Evolutionary conservation across 176 grass and related monocot genomes (phyloP), one percentile per base, ranked within the genome.

Genomic region (Zea mays): DNA sequence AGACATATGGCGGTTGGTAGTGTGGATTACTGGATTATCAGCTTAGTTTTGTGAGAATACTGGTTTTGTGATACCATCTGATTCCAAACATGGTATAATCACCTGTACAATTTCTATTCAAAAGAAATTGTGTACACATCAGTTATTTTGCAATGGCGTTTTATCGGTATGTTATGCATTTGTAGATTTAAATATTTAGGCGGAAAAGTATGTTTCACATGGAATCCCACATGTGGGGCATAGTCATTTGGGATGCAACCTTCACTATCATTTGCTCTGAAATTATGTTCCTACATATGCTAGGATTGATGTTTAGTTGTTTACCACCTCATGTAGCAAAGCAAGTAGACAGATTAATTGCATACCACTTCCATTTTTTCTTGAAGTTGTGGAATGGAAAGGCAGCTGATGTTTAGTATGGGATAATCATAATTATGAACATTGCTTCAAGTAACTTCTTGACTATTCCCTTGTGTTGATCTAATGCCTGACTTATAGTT

Each of bases 401-500:
- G 37, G 7, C 72, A 65, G 49, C 62, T 46, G 72, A 42, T 33
- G 2, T n/a, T 60, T 59, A 52, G 6, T 74, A 54, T 50, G 41
- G 2, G 21, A 9, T 6, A 14, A 17, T 69, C 8, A 62, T 52
- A 75, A 84, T 55, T 46, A 45, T 19, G 7, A 71, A 54, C 49
- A 27, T 76, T 71, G 38, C 48, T 35, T 71, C 13, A 13, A 48
- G 35, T 78, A 66, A 66, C 36, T 43, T 57, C 7, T 16, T 68
- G 52, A 79, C 67, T 19, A 41, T 74, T 39, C 10, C 37, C 17
- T 57, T 56, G 17, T 55, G 39, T 49, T 61, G 35, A 69, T 76
- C 47, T 88, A 70, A 75, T 70, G 4, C 64, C 6, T 39, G 62
- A 3, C 11, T 86, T 69, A 34, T 79, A 71, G 16, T 83, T 59